phyloP scores from a whole-genome alignment of 768 basidiomycete species.

The Pisolithus orientalis region DNA sequence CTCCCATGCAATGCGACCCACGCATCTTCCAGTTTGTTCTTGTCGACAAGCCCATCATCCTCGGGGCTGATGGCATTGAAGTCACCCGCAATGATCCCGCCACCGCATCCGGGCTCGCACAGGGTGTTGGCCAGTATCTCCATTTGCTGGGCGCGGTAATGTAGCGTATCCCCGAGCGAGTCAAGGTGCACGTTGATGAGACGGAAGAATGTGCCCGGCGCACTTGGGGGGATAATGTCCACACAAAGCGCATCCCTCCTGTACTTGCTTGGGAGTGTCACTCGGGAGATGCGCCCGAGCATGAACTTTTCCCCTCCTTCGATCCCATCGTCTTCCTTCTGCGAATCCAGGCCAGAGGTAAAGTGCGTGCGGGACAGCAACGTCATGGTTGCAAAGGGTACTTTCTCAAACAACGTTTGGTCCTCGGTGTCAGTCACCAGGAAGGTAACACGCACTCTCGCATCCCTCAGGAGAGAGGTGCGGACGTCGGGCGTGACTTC shows the following conservation, averaged over 20 bases:
- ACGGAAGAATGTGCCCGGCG: constrained; percentile 19
- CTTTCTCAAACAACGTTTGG: constrained; percentile 25
- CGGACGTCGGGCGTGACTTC: constrained; percentile 31
- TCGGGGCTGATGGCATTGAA: constrained; percentile 37
- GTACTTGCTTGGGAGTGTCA: constrained; percentile 32
- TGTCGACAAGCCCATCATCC: constrained; percentile 31
- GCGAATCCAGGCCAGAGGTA: background rate
- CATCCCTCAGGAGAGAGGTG: constrained; percentile 25
- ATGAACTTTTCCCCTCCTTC: background rate
- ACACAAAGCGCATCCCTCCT: constrained; percentile 33
- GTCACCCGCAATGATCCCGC: constrained; percentile 42
- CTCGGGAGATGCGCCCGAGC: constrained; percentile 8
- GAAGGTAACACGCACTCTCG: constrained; percentile 29
- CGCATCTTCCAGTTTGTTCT: constrained; percentile 35
- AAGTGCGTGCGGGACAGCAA: constrained; percentile 27
- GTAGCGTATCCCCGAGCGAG: constrained; percentile 18
- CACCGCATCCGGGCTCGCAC: constrained; percentile 34
- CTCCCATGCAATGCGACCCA: constrained; percentile 34
- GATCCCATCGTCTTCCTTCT: background rate
- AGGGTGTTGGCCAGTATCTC: constrained; percentile 29
- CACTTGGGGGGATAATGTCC: constrained; percentile 24
- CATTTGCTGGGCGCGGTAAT: constrained; percentile 27
- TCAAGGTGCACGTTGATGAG: constrained; percentile 37
- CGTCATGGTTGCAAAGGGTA: constrained; percentile 20
- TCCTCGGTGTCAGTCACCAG: constrained; percentile 35